Evolutionary conservation across 2,329 filamentous ascomycete genomes (phyloP), one percentile per base, ranked within the genome.

Genomic region (Penicillium sp.): DNA sequence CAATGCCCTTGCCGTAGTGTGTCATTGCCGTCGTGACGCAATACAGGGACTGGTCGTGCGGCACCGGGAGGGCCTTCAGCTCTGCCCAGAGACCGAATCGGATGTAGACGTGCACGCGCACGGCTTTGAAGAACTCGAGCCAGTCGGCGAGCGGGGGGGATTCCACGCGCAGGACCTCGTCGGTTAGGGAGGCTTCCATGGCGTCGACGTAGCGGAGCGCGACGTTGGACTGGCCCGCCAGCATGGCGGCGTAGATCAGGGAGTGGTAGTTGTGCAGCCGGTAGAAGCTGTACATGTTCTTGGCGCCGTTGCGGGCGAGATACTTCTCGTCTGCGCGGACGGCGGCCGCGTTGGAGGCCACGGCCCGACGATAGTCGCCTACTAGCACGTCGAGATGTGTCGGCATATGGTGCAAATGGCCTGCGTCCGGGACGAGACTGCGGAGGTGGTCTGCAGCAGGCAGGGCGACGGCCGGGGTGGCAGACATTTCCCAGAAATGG

Each of bases 101-200:
- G 23, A 90, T 72, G 3, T 84, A 66, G 0, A 81, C 80, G 58
- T 90, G 85, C 0, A 82, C 67, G 1, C 80, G 74, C 56, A 86
- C 78, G 1, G 76, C 74, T 1, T 83, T 61, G 48, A 87, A 87
- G 2, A 76, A 76, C 63, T 89, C 86, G 0, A 87, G 67, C 82
- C 83, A 87, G 61, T 88, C 83, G 1, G 84, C 84, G 82, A 88
- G 86, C 0, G 83, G 83, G 0, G 84, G 84, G 0, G 77, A 80
- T 44, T 80, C 56, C 5, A 85, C 69, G 0, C 77, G 75, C 0
- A 88, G 69, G 2, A 87, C 63, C 0, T 75, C 74, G 33, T 83
- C 78, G 0, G 83, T 75, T 7, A 88, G 62, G 0, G 78, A 77
- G 0, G 64, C 64, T 53, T 87, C 82, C 30, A 88, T 73, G 19